phyloP scores from a whole-genome alignment of 2,329 filamentous ascomycete genomes.

The Xylaria sp. region DNA sequence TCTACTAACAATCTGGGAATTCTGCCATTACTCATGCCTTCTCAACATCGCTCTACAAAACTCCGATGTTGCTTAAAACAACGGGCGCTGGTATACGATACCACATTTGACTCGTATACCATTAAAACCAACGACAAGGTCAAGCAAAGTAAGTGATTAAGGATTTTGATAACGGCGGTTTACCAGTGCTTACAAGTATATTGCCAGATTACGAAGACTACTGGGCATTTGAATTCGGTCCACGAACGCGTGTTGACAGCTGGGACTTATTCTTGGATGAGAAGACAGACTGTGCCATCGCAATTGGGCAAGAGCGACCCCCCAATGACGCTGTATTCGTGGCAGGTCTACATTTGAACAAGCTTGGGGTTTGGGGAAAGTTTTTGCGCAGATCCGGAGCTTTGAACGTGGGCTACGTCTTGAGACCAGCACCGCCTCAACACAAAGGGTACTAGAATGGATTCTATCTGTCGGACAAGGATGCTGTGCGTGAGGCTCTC shows the following conservation, averaged over 20 bases:
- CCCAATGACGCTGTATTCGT: neutral
- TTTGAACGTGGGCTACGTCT: conserved; percentile 4
- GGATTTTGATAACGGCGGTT: neutral
- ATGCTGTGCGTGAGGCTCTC: neutral
- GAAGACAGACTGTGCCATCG: neutral
- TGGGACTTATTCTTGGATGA: conserved; percentile 17
- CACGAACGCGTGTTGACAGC: conserved; percentile 2
- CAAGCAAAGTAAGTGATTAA: conserved; percentile 2
- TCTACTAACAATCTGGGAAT: neutral
- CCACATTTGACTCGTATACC: neutral
- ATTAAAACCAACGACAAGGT: conserved; percentile 6
- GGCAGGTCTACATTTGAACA: neutral
- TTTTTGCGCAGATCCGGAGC: conserved; percentile 2
- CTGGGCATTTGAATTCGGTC: conserved; percentile 15
- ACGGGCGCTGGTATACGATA: conserved; percentile 9
- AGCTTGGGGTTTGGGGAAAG: conserved; percentile 11
- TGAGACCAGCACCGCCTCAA: neutral
- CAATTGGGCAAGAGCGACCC: neutral
- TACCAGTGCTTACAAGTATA: neutral
- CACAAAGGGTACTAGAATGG: neutral
- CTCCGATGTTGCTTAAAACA: neutral
- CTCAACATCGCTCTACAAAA: neutral
- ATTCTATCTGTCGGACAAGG: neutral
- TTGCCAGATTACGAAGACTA: conserved; percentile 10
- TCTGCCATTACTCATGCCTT: neutral